A percentile compares a stretch with the other conserved stretches of the same genome.
These are phyloP conservation scores for Ustilago bromivora DNA, from an alignment of 1,284 basidiomycete species.

Conservation along the genomic window DNA sequence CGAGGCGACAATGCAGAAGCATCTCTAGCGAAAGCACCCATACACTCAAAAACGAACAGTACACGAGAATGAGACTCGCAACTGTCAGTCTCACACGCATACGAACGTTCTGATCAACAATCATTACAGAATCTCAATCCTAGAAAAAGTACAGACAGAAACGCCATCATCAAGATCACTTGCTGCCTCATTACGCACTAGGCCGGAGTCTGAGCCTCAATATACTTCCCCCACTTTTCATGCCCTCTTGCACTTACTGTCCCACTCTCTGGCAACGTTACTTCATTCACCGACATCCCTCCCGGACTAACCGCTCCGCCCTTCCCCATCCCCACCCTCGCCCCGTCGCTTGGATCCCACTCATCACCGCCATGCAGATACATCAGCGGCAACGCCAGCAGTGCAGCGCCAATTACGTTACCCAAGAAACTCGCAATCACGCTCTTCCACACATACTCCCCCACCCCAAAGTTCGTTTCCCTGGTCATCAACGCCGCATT, in stretches of 20 bases:
- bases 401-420: slow-evolving; percentile 76
- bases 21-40: not conserved
- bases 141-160: not conserved
- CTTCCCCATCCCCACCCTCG: slow-evolving; percentile 6
- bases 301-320: slow-evolving; percentile 10
- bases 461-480: slow-evolving; percentile 62
- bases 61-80: too few species aligned
- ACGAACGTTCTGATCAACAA: not conserved
- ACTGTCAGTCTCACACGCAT: not conserved
- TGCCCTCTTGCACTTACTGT: not conserved
- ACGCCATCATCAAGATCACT: not conserved
- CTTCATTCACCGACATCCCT: slow-evolving; percentile 24
- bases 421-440: slow-evolving; percentile 78
- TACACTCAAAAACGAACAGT: not conserved
- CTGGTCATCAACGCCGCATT: slow-evolving; percentile 74
- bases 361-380: slow-evolving; percentile 60
- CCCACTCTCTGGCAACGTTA: slow-evolving; percentile 25
- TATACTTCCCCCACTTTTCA: slow-evolving; percentile 28
- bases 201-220: slow-evolving; percentile 37
- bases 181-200: not conserved
- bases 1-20: not conserved
- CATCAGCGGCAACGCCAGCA: slow-evolving; percentile 72
- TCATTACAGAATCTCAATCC: not conserved
- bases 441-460: slow-evolving; percentile 78
- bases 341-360: slow-evolving; percentile 39